These are phyloP conservation scores for Ganoderma boninense DNA, from an alignment of 1,284 basidiomycete genomes.

Conservation along the genomic window DNA sequence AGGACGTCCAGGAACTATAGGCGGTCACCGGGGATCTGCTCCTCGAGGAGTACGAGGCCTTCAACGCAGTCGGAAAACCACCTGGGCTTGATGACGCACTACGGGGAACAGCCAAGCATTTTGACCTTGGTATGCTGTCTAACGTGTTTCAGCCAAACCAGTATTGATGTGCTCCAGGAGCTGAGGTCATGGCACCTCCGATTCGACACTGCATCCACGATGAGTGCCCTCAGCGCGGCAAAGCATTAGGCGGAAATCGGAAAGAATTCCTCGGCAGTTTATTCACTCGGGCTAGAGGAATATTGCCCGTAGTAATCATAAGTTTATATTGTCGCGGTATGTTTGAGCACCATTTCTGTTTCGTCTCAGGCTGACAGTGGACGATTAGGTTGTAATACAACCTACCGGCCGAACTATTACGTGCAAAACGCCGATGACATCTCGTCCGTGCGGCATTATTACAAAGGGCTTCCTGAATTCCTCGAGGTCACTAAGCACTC, in stretches of 20 bases:
- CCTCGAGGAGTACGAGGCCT: neutral
- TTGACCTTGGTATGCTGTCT: neutral
- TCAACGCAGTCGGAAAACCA: neutral
- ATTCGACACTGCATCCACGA: neutral
- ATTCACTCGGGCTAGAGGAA: neutral
- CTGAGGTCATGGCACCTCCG: neutral
- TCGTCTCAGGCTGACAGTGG: no score
- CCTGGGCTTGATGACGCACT: neutral
- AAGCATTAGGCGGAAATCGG: neutral
- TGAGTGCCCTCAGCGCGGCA: neutral
- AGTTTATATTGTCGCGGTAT: neutral
- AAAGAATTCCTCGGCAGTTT: neutral
- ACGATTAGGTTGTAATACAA: neutral
- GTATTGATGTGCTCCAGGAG: neutral
- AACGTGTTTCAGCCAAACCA: neutral
- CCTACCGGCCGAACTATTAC: neutral
- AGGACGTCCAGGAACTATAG: neutral
- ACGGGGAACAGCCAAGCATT: neutral
- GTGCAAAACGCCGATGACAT: neutral
- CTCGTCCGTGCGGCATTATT: neutral
- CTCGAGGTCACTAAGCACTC: neutral
- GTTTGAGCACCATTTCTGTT: no score
- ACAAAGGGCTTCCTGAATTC: neutral
- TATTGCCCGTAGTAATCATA: neutral
- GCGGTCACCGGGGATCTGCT: neutral